Conservation (phyloP, 257 asterid species). For the Asclepias syriaca region DNA sequence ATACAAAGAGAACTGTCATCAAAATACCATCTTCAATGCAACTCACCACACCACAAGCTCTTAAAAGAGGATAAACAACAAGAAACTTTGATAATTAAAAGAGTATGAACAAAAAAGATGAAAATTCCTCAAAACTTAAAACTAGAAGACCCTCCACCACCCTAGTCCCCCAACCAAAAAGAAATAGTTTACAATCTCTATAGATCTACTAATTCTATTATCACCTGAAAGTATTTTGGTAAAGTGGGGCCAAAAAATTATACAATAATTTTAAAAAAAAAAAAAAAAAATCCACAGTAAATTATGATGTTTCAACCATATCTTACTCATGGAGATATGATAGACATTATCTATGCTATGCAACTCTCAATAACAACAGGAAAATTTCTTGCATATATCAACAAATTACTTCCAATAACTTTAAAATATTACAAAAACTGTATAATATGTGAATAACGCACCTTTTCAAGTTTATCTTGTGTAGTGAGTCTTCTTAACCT, state of each 20-base stretch:
- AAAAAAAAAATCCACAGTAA: neutral
- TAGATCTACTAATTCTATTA: neutral
- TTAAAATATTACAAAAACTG: neutral
- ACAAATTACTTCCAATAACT: neutral
- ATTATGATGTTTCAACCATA: neutral
- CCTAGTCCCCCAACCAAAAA: neutral
- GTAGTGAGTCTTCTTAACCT: slow-evolving; percentile 87
- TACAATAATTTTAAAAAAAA: too few relatives aligned
- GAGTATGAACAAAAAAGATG: neutral
- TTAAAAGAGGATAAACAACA: neutral
- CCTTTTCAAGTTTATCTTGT: slow-evolving; percentile 90
- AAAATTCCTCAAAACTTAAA: neutral
- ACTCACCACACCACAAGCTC: neutral
- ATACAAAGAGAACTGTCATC: neutral
- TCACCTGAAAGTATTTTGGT: neutral
- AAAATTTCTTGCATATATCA: slow-evolving; percentile 1
- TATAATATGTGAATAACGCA: slow-evolving; percentile 15
- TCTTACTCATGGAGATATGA: neutral
- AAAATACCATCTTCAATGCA: neutral
- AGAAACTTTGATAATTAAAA: neutral
- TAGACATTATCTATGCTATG: neutral
- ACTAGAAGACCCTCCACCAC: neutral
- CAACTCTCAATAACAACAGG: neutral
- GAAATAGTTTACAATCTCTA: neutral
- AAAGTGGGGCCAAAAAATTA: neutral